Conservation (phyloP, 345 rosid genomes). For the Garcia nutans region DNA sequence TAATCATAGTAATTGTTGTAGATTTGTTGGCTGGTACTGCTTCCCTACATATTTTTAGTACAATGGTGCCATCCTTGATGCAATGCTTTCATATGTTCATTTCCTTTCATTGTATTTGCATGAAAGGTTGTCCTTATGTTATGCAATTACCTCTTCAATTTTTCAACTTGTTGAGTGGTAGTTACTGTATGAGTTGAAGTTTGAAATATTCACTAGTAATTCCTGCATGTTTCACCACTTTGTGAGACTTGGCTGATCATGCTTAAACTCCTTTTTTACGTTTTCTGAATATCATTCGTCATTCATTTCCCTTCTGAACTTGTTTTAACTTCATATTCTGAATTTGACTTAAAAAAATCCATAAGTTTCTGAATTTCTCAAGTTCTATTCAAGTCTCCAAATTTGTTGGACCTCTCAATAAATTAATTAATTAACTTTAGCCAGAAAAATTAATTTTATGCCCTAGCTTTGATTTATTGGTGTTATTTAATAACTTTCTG, state of each 20-base stretch:
- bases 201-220: neutral
- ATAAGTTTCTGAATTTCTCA: too few relatives aligned
- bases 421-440: too few relatives aligned
- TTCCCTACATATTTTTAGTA: neutral
- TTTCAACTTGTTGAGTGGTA: neutral
- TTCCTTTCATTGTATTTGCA: neutral
- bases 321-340: constrained; percentile 21
- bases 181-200: neutral
- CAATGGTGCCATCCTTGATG: neutral
- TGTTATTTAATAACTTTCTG: too few relatives aligned
- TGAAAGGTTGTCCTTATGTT: neutral
- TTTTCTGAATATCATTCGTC: neutral
- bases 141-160: neutral
- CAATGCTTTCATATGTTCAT: neutral
- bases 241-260: neutral
- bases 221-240: neutral
- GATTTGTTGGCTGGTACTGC: neutral
- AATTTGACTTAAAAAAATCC: constrained; percentile 25
- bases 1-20: constrained; percentile 5
- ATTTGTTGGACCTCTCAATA: too few relatives aligned
- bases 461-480: too few relatives aligned
- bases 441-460: too few relatives aligned
- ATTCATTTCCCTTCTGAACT: neutral
- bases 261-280: neutral
- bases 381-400: too few relatives aligned